phyloP scores from a whole-genome alignment of 495 filamentous ascomycete genomes.

The Penicillium coprophilum region DNA sequence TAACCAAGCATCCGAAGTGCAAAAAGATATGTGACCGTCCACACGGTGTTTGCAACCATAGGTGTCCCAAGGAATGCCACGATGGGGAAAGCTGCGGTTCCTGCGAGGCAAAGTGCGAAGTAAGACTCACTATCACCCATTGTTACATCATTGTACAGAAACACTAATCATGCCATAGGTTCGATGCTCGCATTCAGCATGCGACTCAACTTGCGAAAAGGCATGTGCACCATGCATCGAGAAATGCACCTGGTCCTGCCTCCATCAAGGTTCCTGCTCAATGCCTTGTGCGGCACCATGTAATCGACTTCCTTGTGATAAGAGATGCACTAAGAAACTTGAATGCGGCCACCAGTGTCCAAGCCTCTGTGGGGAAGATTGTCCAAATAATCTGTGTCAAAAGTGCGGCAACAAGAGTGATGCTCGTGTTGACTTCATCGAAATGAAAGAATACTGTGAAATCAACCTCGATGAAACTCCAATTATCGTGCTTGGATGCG shows the following conservation, averaged over 20 bases:
- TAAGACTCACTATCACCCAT: constrained; percentile 42
- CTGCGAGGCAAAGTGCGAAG: constrained; percentile 57
- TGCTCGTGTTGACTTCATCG: constrained; percentile 11
- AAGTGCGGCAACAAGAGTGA: constrained; percentile 12
- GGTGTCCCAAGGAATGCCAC: constrained; percentile 3
- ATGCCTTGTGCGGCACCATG: constrained; percentile 60
- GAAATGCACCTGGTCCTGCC: constrained; percentile 53
- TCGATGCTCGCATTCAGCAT: constrained; percentile 12
- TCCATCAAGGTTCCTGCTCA: constrained; percentile 48
- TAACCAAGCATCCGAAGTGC: constrained; percentile 2
- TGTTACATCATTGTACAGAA: neutral
- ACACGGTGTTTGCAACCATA: constrained; percentile 10
- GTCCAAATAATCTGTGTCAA: constrained; percentile 38
- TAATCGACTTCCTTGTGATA: constrained; percentile 60
- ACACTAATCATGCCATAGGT: constrained; percentile 10
- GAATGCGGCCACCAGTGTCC: constrained; percentile 65
- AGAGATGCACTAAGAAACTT: constrained; percentile 35
- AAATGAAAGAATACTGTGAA: constrained; percentile 8
- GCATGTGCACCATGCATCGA: constrained; percentile 63
- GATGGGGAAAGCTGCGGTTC: constrained; percentile 28
- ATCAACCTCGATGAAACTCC: constrained; percentile 14
- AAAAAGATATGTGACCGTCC: constrained; percentile 13
- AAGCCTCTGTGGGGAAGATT: constrained; percentile 60
- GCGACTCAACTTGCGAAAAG: constrained; percentile 45
- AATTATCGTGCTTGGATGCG: constrained; percentile 13